phyloP scores from a whole-genome alignment of 257 asterid species.

The Lavandula angustifolia region DNA sequence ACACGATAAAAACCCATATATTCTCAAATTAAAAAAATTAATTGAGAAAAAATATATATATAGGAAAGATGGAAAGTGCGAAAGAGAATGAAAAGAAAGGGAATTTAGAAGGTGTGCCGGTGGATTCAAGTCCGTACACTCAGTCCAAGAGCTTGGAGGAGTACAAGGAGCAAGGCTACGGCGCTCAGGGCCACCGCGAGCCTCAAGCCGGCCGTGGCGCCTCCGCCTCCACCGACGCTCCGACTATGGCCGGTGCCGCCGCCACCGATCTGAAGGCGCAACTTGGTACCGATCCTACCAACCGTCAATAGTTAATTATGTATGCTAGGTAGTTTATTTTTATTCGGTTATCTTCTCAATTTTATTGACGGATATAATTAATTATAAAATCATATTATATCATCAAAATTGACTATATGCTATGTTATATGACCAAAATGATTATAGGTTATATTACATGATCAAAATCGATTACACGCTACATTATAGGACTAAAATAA shows the following conservation, averaged over 20 bases:
- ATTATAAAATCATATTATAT: too few relatives aligned
- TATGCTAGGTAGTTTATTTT: too few relatives aligned
- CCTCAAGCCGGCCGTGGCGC: slow-evolving; percentile 75
- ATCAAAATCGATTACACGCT: too few relatives aligned
- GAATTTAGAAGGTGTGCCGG: slow-evolving; percentile 56
- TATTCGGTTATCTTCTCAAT: neutral
- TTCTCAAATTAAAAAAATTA: neutral
- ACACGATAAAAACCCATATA: neutral
- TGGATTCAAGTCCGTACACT: slow-evolving; percentile 74
- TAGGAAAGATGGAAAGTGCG: neutral
- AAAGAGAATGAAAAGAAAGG: slow-evolving; percentile 22
- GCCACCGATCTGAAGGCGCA: slow-evolving; percentile 35
- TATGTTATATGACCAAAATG: too few relatives aligned
- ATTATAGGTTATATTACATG: too few relatives aligned
- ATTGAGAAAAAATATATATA: neutral
- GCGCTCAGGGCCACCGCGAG: slow-evolving; percentile 74
- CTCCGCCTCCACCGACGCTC: slow-evolving; percentile 82
- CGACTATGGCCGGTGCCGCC: slow-evolving; percentile 49
- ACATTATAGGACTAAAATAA: too few relatives aligned
- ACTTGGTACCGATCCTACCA: slow-evolving; percentile 11
- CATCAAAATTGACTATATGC: too few relatives aligned
- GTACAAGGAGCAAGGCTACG: slow-evolving; percentile 74
- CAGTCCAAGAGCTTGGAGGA: slow-evolving; percentile 80
- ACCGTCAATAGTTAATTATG: slow-evolving; percentile 3
- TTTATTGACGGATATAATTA: too few relatives aligned